Percentiles rank a stretch among this genome's conserved stretches.
phyloP scores from a whole-genome alignment of 305 asterid species.

The Stenogyne calaminthoides region DNA sequence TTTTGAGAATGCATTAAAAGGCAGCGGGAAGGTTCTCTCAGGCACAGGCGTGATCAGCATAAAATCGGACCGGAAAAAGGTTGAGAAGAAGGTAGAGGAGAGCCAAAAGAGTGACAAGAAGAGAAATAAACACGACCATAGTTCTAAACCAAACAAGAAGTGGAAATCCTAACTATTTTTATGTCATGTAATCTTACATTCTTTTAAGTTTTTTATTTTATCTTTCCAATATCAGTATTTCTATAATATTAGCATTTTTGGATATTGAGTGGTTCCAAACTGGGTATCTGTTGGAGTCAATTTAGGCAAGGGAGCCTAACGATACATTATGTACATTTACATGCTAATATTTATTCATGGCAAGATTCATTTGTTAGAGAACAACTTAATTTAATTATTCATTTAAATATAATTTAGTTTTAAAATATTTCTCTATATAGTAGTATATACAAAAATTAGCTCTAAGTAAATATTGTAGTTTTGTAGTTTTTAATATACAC shows the following conservation, averaged over 20 bases:
- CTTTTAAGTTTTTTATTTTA: not conserved
- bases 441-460: not conserved
- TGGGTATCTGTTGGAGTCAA: not conserved
- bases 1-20: conserved; percentile 69
- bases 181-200: not conserved
- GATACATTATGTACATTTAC: not conserved
- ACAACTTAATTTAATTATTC: no score
- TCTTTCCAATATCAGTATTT: not conserved
- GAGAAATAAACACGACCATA: conserved; percentile 56
- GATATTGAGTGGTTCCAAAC: not conserved
- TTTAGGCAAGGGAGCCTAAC: no score
- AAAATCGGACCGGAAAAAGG: conserved; percentile 52
- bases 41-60: conserved; percentile 61
- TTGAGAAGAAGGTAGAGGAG: conserved; percentile 42
- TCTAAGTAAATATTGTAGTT: not conserved
- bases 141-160: conserved; percentile 68
- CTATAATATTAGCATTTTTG: not conserved
- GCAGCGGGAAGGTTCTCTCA: conserved; percentile 46
- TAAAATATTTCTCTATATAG: no score
- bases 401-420: not conserved
- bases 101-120: conserved; percentile 45
- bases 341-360: not conserved
- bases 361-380: no score
- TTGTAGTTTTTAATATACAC: not conserved
- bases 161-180: conserved; percentile 35